Percentiles rank a stretch among this genome's conserved stretches.
Evolutionary conservation across 331 rosid genomes (phyloP).

Genomic region (Malus hybrid): DNA sequence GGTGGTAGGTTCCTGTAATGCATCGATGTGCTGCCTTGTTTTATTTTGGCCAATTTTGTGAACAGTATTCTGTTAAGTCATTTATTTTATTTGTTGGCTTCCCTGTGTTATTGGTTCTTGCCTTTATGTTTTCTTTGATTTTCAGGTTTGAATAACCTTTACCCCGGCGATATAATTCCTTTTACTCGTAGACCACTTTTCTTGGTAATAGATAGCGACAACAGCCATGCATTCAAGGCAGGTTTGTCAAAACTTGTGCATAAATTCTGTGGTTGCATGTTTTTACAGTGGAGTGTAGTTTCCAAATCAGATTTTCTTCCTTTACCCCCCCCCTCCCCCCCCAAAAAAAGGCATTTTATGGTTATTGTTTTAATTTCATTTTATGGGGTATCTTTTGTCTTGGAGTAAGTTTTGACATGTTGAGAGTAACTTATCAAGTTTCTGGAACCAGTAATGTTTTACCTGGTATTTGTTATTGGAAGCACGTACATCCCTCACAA

Average conservation of each 20-base stretch:
- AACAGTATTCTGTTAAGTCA: neutral
- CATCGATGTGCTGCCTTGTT: neutral
- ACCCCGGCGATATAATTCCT: conserved; percentile 93
- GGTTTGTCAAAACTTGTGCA: conserved; percentile 96
- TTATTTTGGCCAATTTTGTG: neutral
- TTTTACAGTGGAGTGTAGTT: conserved; percentile 16
- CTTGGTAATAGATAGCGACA: conserved; percentile 89
- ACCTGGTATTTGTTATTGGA: neutral
- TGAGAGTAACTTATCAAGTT: neutral
- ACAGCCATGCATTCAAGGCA: conserved; percentile 99
- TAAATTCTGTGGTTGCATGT: conserved; percentile 24
- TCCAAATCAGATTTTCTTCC: conserved; percentile 11
- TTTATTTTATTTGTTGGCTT: conserved; percentile 5
- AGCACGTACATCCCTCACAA: neutral
- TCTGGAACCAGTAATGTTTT: neutral
- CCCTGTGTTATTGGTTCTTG: neutral
- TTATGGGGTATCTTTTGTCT: neutral
- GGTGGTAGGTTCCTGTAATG: conserved; percentile 42
- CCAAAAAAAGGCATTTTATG: neutral
- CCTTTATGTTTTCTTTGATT: conserved; percentile 20
- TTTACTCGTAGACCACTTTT: conserved; percentile 94
- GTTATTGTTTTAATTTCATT: neutral
- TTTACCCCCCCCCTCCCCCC: neutral
- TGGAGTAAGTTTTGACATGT: conserved; percentile 10
- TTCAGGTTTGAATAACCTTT: conserved; percentile 78